These are phyloP conservation scores for Hypoxylon fragiforme DNA, from an alignment of 495 filamentous ascomycete genomes.

Conservation along the genomic window DNA sequence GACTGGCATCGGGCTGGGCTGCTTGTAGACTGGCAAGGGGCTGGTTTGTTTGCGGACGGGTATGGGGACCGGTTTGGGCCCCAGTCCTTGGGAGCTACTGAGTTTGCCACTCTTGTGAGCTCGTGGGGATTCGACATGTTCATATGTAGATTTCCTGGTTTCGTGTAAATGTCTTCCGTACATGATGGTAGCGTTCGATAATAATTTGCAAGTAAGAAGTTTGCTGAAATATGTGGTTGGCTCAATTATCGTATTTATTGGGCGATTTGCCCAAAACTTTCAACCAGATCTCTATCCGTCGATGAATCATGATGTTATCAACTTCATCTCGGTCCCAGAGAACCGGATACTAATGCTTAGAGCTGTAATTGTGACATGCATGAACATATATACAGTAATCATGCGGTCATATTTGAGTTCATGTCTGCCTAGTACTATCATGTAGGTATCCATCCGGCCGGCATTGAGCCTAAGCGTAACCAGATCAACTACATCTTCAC, in stretches of 20 bases:
- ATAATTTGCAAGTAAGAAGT: too few species aligned
- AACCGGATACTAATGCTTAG: neutral
- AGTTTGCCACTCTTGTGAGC: too few species aligned
- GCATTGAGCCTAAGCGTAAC: neutral
- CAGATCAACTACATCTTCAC: neutral
- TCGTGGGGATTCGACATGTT: too few species aligned
- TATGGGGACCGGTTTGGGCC: neutral
- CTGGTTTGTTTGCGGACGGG: too few species aligned
- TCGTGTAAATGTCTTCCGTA: too few species aligned
- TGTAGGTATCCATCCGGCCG: neutral
- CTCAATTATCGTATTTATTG: too few species aligned
- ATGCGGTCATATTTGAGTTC: neutral
- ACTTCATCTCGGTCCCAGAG: neutral
- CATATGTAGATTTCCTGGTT: too few species aligned
- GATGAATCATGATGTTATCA: neutral
- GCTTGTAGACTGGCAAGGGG: too few species aligned
- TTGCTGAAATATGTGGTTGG: too few species aligned
- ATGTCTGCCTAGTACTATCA: neutral
- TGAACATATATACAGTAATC: neutral
- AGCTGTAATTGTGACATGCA: slow-evolving; percentile 7
- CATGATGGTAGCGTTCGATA: too few species aligned
- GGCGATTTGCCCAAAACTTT: neutral
- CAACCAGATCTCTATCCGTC: neutral
- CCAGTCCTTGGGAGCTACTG: neutral
- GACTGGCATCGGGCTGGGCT: neutral